Conservation (phyloP, 768 basidiomycete genomes). For the Lyophyllum semitale region DNA sequence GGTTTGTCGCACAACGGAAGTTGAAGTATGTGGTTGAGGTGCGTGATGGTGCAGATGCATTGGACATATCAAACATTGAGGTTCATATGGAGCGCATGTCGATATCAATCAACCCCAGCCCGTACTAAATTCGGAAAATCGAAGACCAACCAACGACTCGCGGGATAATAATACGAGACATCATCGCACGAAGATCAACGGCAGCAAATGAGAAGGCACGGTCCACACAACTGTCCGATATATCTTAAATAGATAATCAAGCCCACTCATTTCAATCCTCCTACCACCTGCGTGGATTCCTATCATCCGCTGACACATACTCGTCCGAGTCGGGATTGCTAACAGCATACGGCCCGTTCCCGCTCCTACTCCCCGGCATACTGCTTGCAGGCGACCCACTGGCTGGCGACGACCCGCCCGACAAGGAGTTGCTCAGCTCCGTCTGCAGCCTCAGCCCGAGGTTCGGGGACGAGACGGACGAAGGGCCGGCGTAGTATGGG, state of each 20-base stretch:
- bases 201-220: no score
- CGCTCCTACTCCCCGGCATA: neutral
- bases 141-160: no score
- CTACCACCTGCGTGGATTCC: neutral
- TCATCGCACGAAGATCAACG: no score
- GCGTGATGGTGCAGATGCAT: no score
- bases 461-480: slow-evolving; percentile 19
- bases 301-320: slow-evolving; percentile 8
- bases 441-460: slow-evolving; percentile 13
- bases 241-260: neutral
- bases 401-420: slow-evolving; percentile 6
- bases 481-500: slow-evolving; percentile 9
- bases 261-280: neutral
- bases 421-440: neutral
- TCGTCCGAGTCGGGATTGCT: slow-evolving; percentile 12
- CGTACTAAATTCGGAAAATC: no score
- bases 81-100: no score
- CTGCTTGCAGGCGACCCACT: slow-evolving; percentile 5
- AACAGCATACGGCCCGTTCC: slow-evolving; percentile 3
- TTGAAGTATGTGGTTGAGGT: no score
- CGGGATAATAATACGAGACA: no score
- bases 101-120: no score
- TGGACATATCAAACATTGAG: no score
- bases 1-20: no score
- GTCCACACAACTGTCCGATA: neutral